Evolutionary conservation across 2,329 filamentous ascomycete species (phyloP), one percentile per base, ranked within the genome.

Genomic region (Ramularia endophylla): DNA sequence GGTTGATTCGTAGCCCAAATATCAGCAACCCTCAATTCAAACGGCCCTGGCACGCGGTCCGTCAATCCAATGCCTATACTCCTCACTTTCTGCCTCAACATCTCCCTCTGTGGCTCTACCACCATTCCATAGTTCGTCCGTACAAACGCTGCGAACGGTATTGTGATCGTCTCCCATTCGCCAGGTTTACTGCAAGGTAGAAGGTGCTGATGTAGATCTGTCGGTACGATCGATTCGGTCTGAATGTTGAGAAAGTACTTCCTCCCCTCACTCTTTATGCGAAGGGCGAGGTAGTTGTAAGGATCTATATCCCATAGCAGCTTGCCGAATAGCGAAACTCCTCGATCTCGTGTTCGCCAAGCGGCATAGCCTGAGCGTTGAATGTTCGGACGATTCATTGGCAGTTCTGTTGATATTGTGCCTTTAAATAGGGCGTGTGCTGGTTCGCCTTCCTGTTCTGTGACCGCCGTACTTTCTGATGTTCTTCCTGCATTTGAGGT

Each of bases 171-270:
- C 72, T 98, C 90, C 92, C 92, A 98, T 56, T 89, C 76, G 1
- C 88, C 88, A 0, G 85, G 81, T 7, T 78, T 77, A 57, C 81
- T 83, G 7, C 83, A 75, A 54, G 87, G 94, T 4, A 98, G 67
- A 36, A 92, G 75, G 65, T 98, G 92, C 63, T 98, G 92, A 64
- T 97, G 92, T 49, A 98, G 73, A 63, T 98, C 92, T n/a, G 88
- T 90, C 8, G 87, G 85, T 35, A 95, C 86, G 41, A 98, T 82
- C 1, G 85, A 86, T 60, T 98, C 90, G 3, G 89, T 95, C 70
- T 97, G 92, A 12, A 98, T 71, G 65, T 98, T 98, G 57, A 98
- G 80, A 43, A 95, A 87, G 69, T 97, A 98, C 56, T 86, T 84
- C 44, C 92, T 75, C 12, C 88, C 89, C 60, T 97, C 92, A 3